Evolutionary conservation across 306 rosid species (phyloP), one percentile per base, ranked within the genome.

Genomic region (Gastrolobium villosum): DNA sequence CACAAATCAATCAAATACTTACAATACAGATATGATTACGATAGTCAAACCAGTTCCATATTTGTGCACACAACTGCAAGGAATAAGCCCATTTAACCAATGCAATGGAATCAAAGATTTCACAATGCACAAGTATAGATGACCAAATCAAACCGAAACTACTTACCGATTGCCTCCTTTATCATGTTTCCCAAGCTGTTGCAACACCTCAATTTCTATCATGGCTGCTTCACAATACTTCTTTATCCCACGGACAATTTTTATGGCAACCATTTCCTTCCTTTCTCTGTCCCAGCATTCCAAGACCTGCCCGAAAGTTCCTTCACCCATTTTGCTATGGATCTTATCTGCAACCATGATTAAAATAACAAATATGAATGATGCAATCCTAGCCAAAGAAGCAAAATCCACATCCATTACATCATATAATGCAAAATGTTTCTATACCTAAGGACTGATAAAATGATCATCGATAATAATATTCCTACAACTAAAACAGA

Each of bases 41-140:
- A 94, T 89, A 94, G 97, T 95, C 99, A 95, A 95, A 95, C 99
- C 99, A 95, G 99, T 95, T 91, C 99, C 97, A 90, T 88, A 95
- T 80, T 95, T 95, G n/a, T n/a, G 99, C 86, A 95, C 99, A 95
- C 98, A 95, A 95, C 99, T 95, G 99, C 99, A 95, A 95, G 94
- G 99, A 95, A 93, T 84, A 86, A 90, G 86, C 89, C 84, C 85
- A 81, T 93, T 93, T 90, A 95, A 95, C 96, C 77, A 79, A 74
- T 43, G 91, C 86, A 65, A 81, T 26, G 69, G 80, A 63, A 72
- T 62, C 49, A 54, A 80, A 68, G 61, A 77, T 65, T 41, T 74
- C 69, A 54, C 62, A 65, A 11, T 0, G 10, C 20, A 59, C 14
- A 30, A 72, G 65, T 15, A 39, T 13, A 9, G 30, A 40, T 43